Base-by-base conservation (phyloP, 2,329 filamentous ascomycete species). In the Penicillium sp. region DNA sequence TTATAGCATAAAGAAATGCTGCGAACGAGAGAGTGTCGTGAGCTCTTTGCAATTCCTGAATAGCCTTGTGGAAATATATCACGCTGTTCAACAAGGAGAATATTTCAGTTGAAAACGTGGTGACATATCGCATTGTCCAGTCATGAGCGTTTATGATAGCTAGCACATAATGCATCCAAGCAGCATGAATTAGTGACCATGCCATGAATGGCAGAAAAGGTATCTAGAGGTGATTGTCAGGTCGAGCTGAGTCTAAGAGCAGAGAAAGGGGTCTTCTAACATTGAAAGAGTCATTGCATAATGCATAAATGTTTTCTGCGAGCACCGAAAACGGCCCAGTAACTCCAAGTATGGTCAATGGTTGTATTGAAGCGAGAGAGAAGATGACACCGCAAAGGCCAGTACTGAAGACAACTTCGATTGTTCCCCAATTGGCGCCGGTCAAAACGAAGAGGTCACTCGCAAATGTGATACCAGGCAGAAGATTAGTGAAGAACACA, bases 111-210 rank as follows among this genome's bases (percentile, higher is more conserved):
- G 79, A 84, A 67, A 87, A 87, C 20, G 80, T 83, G 2, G 85
- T 88, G 49, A 88, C 85, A 68, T 87, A 87, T 63, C 82, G 78
- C 85, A 87, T 88, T 0, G 84, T 87, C 82, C 83, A 87, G 68
- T 87, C 84, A 64, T 87, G 84, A 3, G 84, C 84, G 67, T 87
- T 87, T 69, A 87, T 81, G 51, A 86, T 80, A 55, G 84, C 84
- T 12, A 88, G 75, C 3, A 87, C 69, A 62, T 81, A 81, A 64
- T 86, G 83, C 77, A 87, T 81, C 85, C 85, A 88, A 7, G 77
- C 81, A 6, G 84, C 77, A 65, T 88, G 84, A 52, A 87, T 84
- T 35, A 86, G 76, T 2, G 82, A 80, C 84, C 84, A 88, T 2
- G 85, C 83, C 83, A 87, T 87, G 66, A 87, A 82, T 1, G 82